Evolutionary conservation across 1,284 basidiomycete genomes (phyloP).

Genomic region (Trametes polyzona): DNA sequence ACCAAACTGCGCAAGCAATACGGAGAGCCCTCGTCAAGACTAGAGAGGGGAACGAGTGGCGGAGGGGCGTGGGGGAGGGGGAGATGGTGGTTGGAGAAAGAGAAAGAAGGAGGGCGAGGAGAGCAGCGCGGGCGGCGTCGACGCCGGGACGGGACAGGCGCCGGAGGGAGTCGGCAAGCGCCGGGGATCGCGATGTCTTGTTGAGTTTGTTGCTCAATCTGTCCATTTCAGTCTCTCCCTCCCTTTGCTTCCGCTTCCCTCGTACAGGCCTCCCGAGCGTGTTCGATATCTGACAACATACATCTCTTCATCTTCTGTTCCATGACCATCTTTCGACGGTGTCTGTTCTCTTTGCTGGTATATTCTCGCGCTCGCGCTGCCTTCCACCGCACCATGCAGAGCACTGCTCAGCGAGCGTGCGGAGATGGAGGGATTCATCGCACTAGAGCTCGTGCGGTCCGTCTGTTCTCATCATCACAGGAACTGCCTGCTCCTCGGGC

Average conservation of each 20-base stretch:
- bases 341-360: background rate
- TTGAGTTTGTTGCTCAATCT: background rate
- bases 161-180: constrained; percentile 8
- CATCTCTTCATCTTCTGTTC: background rate
- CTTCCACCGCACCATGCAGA: background rate
- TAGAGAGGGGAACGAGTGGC: background rate
- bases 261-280: too few relatives aligned
- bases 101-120: constrained; percentile 3
- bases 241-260: background rate
- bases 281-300: too few relatives aligned
- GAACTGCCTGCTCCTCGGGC: constrained; percentile 16
- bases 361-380: background rate
- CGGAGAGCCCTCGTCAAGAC: background rate
- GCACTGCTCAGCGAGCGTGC: background rate
- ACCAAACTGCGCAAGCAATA: background rate
- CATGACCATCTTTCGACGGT: background rate
- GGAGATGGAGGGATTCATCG: constrained; percentile 11
- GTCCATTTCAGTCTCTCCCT: background rate
- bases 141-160: constrained; percentile 6
- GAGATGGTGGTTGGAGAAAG: constrained; percentile 18
- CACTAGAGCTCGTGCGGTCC: background rate
- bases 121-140: background rate
- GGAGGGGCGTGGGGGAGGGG: background rate
- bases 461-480: constrained; percentile 15
- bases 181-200: background rate